These are phyloP conservation scores for Solidago caesia DNA, from an alignment of 129 eudicot species.

Conservation along the genomic window DNA sequence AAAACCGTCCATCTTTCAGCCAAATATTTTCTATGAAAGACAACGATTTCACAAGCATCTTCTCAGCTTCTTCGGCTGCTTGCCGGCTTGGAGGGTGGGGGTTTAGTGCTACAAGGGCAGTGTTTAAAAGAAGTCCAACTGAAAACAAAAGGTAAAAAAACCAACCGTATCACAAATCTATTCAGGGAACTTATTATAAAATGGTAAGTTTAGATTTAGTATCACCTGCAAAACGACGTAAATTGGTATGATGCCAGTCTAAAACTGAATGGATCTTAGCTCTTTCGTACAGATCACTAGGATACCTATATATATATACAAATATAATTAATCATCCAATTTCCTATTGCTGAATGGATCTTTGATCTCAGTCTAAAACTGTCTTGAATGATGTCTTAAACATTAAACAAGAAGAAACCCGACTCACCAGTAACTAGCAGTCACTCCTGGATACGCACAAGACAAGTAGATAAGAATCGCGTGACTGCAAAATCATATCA, in stretches of 20 bases:
- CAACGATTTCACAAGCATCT: conserved; percentile 46
- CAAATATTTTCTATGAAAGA: conserved; percentile 49
- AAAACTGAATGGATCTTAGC: conserved; percentile 79
- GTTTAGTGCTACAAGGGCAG: conserved; percentile 37
- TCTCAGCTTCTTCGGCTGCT: conserved; percentile 51
- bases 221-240: conserved; percentile 79
- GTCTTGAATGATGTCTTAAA: neutral
- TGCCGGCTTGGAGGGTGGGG: conserved; percentile 42
- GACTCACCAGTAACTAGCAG: conserved; percentile 76
- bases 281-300: conserved; percentile 62
- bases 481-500: conserved; percentile 52
- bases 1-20: conserved; percentile 60
- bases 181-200: neutral
- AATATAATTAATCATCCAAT: too few relatives aligned
- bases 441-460: conserved; percentile 56
- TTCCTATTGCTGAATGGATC: too few relatives aligned
- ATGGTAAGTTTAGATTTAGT: neutral
- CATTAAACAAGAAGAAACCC: neutral
- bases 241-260: conserved; percentile 94
- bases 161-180: neutral
- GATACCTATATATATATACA: conserved; percentile 56
- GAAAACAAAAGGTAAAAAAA: conserved; percentile 4
- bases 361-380: too few relatives aligned
- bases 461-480: conserved; percentile 73
- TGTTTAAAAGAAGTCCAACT: conserved; percentile 35